Evolutionary conservation across 2,329 filamentous ascomycete species (phyloP).

Genomic region (Epicoccum nigrum): DNA sequence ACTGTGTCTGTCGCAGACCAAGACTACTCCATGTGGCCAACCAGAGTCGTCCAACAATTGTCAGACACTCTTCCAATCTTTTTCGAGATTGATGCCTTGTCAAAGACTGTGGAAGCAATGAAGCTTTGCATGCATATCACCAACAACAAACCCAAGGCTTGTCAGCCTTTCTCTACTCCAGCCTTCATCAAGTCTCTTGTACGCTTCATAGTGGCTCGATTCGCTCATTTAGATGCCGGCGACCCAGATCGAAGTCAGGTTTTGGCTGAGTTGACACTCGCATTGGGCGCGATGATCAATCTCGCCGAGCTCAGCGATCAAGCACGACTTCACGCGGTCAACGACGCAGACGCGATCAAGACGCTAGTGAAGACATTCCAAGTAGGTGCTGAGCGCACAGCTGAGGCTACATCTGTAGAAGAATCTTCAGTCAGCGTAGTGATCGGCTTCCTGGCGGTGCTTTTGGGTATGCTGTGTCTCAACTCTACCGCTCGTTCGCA

Average conservation of each 20-base stretch:
- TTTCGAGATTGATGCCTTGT: constrained; percentile 24
- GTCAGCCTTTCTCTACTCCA: constrained; percentile 66
- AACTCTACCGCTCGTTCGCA: constrained; percentile 52
- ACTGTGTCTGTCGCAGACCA: constrained; percentile 53
- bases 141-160: constrained; percentile 76
- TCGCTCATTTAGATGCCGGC: constrained; percentile 40
- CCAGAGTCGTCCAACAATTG: constrained; percentile 59
- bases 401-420: constrained; percentile 65
- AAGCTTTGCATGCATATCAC: constrained; percentile 84
- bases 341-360: constrained; percentile 58
- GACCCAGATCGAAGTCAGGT: constrained; percentile 60
- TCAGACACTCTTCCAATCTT: constrained; percentile 52
- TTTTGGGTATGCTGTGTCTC: constrained; percentile 81
- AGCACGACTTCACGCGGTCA: constrained; percentile 51
- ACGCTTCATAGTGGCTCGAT: constrained; percentile 35
- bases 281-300: constrained; percentile 85
- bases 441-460: constrained; percentile 82
- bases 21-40: constrained; percentile 45
- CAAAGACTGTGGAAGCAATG: constrained; percentile 57
- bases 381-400: constrained; percentile 68
- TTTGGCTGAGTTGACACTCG: constrained; percentile 75
- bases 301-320: constrained; percentile 77
- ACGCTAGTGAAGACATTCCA: constrained; percentile 69
- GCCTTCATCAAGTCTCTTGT: constrained; percentile 56
- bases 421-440: constrained; percentile 82